A percentile compares a stretch with the other conserved stretches of the same genome.
Evolutionary conservation across 495 filamentous ascomycete genomes (phyloP).

Genomic region (Penicillium arizonense): DNA sequence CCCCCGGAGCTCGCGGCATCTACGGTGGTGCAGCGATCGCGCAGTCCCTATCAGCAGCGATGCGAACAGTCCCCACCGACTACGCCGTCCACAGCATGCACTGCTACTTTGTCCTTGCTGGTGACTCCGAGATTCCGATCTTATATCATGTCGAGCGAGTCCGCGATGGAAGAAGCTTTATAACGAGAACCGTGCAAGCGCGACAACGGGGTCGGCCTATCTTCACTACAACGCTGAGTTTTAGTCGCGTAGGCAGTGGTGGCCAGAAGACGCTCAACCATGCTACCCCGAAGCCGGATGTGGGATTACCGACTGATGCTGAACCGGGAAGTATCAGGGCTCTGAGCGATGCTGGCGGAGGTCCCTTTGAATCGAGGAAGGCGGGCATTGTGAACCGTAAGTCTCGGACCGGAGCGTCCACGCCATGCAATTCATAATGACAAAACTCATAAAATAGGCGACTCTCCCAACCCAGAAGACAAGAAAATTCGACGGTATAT

Average conservation of each 20-base stretch:
- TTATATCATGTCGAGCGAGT: conserved; percentile 92
- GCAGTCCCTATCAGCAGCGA: conserved; percentile 84
- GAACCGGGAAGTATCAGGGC: conserved; percentile 20
- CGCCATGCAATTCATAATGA: not conserved
- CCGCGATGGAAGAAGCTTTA: conserved; percentile 84
- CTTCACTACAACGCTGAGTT: conserved; percentile 92
- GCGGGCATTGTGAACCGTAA: conserved; percentile 45
- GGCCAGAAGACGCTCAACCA: conserved; percentile 57
- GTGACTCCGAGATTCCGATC: conserved; percentile 79
- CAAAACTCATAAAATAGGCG: conserved; percentile 21
- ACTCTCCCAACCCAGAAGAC: conserved; percentile 52
- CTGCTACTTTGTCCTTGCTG: conserved; percentile 96
- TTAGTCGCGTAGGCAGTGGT: conserved; percentile 69
- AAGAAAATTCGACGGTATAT: conserved; percentile 78
- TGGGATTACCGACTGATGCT: conserved; percentile 25
- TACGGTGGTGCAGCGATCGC: conserved; percentile 93
- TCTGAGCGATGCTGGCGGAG: conserved; percentile 31
- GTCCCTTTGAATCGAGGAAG: conserved; percentile 42
- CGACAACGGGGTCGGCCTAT: conserved; percentile 85
- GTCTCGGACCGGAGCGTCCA: conserved; percentile 8
- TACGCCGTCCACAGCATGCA: conserved; percentile 94
- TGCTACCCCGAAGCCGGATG: conserved; percentile 30
- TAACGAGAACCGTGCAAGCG: conserved; percentile 94
- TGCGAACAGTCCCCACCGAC: conserved; percentile 74
- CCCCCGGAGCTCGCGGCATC: conserved; percentile 85